A percentile compares a stretch with the other conserved stretches of the same genome.
These are phyloP conservation scores for Venturia asperata DNA, from an alignment of 2,329 filamentous ascomycete genomes.

Conservation along the genomic window DNA sequence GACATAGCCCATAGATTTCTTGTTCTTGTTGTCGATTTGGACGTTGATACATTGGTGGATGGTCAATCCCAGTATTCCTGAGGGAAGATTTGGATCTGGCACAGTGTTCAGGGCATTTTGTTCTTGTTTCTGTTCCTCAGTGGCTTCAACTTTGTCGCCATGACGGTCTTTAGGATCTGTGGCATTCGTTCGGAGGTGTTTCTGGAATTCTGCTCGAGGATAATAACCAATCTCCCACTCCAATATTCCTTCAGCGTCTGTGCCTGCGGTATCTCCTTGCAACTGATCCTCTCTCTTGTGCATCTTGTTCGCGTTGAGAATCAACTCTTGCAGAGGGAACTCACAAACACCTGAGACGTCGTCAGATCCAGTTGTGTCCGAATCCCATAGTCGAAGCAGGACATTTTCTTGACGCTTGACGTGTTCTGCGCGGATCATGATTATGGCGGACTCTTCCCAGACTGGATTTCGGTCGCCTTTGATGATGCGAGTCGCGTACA, in stretches of 20 bases:
- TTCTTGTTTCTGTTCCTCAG: neutral
- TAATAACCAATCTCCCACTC: constrained; percentile 8
- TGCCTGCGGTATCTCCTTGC: constrained; percentile 2
- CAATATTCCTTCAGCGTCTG: neutral
- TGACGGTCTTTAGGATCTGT: neutral
- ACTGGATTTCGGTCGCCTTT: constrained; percentile 11
- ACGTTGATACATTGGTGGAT: constrained; percentile 10
- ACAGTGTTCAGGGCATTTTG: neutral
- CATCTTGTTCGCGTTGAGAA: constrained; percentile 6
- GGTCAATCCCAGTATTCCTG: neutral
- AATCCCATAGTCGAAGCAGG: constrained; percentile 6
- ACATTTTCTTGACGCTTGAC: constrained; percentile 12
- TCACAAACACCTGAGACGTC: constrained; percentile 8
- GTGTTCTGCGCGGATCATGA: constrained; percentile 9
- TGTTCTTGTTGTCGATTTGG: neutral
- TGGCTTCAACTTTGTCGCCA: neutral
- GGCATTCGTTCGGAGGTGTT: neutral
- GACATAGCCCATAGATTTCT: constrained; percentile 10
- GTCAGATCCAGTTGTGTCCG: neutral
- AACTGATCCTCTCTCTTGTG: neutral
- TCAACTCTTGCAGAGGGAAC: neutral
- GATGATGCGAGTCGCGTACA: constrained; percentile 7
- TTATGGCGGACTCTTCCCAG: constrained; percentile 8
- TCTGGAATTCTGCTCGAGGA: constrained; percentile 6
- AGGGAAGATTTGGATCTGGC: neutral